These are phyloP conservation scores for Juglanconis oblonga DNA, from an alignment of 2,329 filamentous ascomycete species.

Conservation along the genomic window DNA sequence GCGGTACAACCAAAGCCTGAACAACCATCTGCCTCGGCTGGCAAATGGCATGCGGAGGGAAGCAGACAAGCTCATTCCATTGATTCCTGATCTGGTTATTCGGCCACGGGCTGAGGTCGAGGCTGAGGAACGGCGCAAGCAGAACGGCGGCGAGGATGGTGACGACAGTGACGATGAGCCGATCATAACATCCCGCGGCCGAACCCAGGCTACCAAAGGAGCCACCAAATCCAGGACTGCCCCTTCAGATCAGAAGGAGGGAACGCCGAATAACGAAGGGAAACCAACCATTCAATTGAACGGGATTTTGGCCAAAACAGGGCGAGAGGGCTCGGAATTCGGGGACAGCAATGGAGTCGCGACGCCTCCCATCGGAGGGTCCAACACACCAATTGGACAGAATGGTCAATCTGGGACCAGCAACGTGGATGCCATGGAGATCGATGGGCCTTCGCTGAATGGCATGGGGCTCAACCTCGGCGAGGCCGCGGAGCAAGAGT, in stretches of 20 bases:
- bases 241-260: constrained; percentile 70
- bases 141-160: constrained; percentile 77
- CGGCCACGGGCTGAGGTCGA: constrained; percentile 92
- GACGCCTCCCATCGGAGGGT: constrained; percentile 69
- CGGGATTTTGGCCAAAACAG: constrained; percentile 55
- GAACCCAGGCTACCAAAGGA: constrained; percentile 80
- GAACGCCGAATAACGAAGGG: constrained; percentile 71
- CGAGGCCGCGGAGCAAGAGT: constrained; percentile 69
- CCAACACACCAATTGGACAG: constrained; percentile 15
- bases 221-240: constrained; percentile 76
- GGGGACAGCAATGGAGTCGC: constrained; percentile 82
- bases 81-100: constrained; percentile 91
- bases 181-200: constrained; percentile 94
- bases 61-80: constrained; percentile 90
- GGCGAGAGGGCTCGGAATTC: constrained; percentile 71
- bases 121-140: constrained; percentile 78
- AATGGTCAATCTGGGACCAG: constrained; percentile 45
- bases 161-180: constrained; percentile 97
- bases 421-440: constrained; percentile 82
- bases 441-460: constrained; percentile 72
- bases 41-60: constrained; percentile 96
- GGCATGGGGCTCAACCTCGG: constrained; percentile 62
- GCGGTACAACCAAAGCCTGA: constrained; percentile 88
- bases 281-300: constrained; percentile 71
- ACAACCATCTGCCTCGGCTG: constrained; percentile 85